A percentile compares a stretch with the other conserved stretches of the same genome.
Conservation (phyloP, 768 basidiomycete species). For the Termitomyces sp. region DNA sequence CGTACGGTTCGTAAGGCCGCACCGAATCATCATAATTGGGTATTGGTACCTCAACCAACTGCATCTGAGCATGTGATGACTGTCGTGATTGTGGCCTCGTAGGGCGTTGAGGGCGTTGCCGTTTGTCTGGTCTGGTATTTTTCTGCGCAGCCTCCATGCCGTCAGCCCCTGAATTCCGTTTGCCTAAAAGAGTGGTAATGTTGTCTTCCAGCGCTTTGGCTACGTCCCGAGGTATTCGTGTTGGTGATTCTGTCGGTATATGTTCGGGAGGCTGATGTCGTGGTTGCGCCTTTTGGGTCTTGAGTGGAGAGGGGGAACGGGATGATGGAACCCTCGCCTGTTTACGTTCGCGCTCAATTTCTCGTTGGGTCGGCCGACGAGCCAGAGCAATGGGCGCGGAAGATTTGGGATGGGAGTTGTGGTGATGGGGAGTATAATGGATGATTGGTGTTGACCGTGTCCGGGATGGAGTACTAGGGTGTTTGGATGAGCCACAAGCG, state of each 20-base stretch:
- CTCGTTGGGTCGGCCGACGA: constrained; percentile 14
- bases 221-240: constrained; percentile 40
- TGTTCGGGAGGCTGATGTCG: constrained; percentile 11
- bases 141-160: constrained; percentile 12
- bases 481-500: neutral
- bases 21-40: constrained; percentile 18
- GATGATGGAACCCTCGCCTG: constrained; percentile 53
- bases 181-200: constrained; percentile 64
- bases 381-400: constrained; percentile 3
- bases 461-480: constrained; percentile 8
- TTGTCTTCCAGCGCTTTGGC: constrained; percentile 64
- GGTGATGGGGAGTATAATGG: constrained; percentile 11
- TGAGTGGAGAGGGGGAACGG: constrained; percentile 49
- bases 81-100: constrained; percentile 33
- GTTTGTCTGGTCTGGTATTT: constrained; percentile 25
- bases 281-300: constrained; percentile 20
- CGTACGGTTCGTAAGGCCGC: constrained; percentile 21
- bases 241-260: constrained; percentile 29
- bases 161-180: constrained; percentile 45
- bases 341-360: constrained; percentile 20
- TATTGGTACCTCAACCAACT: constrained; percentile 12
- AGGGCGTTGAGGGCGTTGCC: constrained; percentile 30
- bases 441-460: constrained; percentile 9
- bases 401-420: constrained; percentile 6
- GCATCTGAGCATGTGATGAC: constrained; percentile 25